Evolutionary conservation across 2,329 filamentous ascomycete genomes (phyloP).

Genomic region (Keithomyces neogunnii): DNA sequence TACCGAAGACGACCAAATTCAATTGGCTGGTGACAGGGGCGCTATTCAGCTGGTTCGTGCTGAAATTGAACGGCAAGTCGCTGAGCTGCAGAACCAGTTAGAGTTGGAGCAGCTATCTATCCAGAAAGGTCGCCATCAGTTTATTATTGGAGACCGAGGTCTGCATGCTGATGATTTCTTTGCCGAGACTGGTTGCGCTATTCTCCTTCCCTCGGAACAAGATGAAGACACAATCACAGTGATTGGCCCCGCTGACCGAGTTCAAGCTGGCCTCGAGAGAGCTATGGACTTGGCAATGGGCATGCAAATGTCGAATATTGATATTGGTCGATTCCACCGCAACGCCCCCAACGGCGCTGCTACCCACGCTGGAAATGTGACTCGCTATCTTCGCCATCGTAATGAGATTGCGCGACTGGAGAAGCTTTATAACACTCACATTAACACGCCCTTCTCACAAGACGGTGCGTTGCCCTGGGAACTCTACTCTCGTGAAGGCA

Average conservation of each 20-base stretch:
- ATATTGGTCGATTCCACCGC: slow-evolving; percentile 71
- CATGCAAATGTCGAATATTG: slow-evolving; percentile 78
- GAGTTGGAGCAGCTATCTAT: slow-evolving; percentile 73
- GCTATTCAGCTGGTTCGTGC: slow-evolving; percentile 73
- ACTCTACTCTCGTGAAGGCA: slow-evolving; percentile 77
- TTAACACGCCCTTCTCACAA: slow-evolving; percentile 66
- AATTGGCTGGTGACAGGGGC: slow-evolving; percentile 75
- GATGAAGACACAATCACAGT: slow-evolving; percentile 80
- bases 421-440: slow-evolving; percentile 71
- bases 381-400: slow-evolving; percentile 77
- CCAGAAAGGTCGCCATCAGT: slow-evolving; percentile 82
- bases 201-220: slow-evolving; percentile 69
- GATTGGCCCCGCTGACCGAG: slow-evolving; percentile 66
- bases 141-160: slow-evolving; percentile 82
- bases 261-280: slow-evolving; percentile 69
- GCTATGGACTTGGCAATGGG: slow-evolving; percentile 82
- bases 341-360: slow-evolving; percentile 65
- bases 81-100: slow-evolving; percentile 67
- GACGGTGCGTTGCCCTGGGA: slow-evolving; percentile 75
- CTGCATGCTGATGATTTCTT: slow-evolving; percentile 80
- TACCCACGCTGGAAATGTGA: slow-evolving; percentile 75
- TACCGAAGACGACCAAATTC: slow-evolving; percentile 65
- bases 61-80: slow-evolving; percentile 70
- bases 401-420: slow-evolving; percentile 78
- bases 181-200: slow-evolving; percentile 79